Evolutionary conservation across 1,284 basidiomycete species (phyloP).

Genomic region (Cryptococcus sp.): DNA sequence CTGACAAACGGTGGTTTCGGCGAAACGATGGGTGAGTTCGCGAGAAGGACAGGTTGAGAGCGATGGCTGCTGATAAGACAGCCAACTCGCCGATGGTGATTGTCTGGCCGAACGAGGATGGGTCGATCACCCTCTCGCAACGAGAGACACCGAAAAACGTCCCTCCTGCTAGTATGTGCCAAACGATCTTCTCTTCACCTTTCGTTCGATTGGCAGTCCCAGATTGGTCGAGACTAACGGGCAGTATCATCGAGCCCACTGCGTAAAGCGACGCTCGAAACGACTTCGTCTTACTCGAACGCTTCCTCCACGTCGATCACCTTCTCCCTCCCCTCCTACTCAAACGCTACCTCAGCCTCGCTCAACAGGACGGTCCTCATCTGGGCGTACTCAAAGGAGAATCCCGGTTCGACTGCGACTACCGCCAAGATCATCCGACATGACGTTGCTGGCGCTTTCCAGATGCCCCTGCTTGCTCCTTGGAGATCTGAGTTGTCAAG

Average conservation of each 20-base stretch:
- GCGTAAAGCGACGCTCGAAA: constrained; percentile 48
- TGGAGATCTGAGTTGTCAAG: constrained; percentile 8
- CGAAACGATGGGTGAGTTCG: constrained; percentile 49
- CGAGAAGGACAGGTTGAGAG: not conserved
- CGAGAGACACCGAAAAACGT: constrained; percentile 50
- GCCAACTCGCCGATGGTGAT: constrained; percentile 57
- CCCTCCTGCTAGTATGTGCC: constrained; percentile 50
- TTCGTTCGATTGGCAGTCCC: not conserved
- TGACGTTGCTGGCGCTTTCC: constrained; percentile 43
- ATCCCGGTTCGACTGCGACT: constrained; percentile 46
- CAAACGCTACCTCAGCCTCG: constrained; percentile 45
- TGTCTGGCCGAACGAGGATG: constrained; percentile 58
- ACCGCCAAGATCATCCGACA: constrained; percentile 51
- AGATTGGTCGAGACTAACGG: not conserved
- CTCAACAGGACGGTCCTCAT: constrained; percentile 49
- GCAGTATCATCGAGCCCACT: constrained; percentile 47
- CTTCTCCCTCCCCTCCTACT: constrained; percentile 53
- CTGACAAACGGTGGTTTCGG: constrained; percentile 51
- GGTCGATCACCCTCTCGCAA: constrained; percentile 57
- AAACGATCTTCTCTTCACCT: no score
- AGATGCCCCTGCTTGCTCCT: constrained; percentile 49
- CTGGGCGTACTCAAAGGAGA: constrained; percentile 51
- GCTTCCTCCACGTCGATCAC: constrained; percentile 37
- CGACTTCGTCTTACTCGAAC: constrained; percentile 42
- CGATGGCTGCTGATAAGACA: constrained; percentile 3